Evolutionary conservation across 805 yeast genomes (phyloP).

Genomic region (Ogataea pini): DNA sequence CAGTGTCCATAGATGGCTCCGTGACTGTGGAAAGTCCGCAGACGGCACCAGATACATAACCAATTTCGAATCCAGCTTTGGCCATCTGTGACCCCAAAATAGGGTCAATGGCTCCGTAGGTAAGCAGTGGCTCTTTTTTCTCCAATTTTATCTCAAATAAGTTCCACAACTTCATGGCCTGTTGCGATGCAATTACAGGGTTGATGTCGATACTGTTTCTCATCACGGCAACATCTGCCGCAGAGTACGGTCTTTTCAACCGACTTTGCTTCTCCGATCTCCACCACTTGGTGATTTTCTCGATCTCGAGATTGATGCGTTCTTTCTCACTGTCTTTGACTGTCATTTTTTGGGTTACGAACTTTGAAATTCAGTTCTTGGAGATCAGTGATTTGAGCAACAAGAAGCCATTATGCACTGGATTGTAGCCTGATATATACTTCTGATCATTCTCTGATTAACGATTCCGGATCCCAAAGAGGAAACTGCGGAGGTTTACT

Average conservation of each 20-base stretch:
- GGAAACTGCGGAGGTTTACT: conserved; percentile 6
- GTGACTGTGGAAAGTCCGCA: conserved; percentile 58
- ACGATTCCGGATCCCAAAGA: neutral
- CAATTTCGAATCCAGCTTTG: conserved; percentile 48
- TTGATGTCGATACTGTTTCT: conserved; percentile 49
- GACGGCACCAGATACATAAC: conserved; percentile 64
- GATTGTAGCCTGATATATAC: neutral
- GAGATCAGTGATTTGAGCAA: no score
- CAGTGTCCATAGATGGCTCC: conserved; percentile 67
- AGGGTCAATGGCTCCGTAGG: conserved; percentile 63
- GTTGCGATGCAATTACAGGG: conserved; percentile 53
- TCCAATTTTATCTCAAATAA: conserved; percentile 43
- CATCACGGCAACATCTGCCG: conserved; percentile 52
- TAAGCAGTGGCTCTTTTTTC: conserved; percentile 52
- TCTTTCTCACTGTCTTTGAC: conserved; percentile 16
- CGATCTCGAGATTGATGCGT: conserved; percentile 16
- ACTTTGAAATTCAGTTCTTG: no score
- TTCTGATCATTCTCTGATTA: neutral
- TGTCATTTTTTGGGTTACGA: conserved; percentile 9
- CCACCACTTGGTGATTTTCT: conserved; percentile 52
- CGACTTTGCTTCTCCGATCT: conserved; percentile 45
- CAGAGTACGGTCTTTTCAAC: conserved; percentile 51
- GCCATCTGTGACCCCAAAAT: conserved; percentile 62
- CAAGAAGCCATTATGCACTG: no score
- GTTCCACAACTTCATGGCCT: conserved; percentile 47